Conservation (phyloP, 164 flowering plant genomes). For the Nelumbo lutea region DNA sequence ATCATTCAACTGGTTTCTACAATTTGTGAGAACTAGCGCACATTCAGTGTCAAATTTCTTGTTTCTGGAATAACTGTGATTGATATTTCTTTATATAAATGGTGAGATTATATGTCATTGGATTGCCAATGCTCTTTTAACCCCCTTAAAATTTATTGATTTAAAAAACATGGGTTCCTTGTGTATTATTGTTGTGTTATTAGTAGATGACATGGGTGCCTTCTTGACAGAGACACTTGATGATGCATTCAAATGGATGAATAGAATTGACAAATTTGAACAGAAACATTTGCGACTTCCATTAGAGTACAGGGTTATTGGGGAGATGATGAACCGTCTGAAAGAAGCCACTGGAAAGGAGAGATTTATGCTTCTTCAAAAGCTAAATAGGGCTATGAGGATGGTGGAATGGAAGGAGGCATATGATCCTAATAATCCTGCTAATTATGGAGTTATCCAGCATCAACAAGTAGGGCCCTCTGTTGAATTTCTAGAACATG, state of each 20-base stretch:
- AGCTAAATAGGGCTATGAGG: slow-evolving; percentile 77
- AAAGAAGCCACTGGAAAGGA: slow-evolving; percentile 37
- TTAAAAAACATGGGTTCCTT: too few relatives aligned
- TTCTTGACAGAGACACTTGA: slow-evolving; percentile 54
- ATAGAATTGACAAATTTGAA: slow-evolving; percentile 77
- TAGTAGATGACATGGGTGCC: background rate
- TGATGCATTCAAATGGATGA: slow-evolving; percentile 46
- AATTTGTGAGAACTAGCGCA: background rate
- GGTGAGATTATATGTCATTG: background rate
- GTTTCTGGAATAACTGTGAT: too few relatives aligned
- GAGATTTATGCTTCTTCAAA: slow-evolving; percentile 72
- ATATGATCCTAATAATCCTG: slow-evolving; percentile 82
- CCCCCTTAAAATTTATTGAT: too few relatives aligned
- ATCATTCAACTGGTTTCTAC: background rate
- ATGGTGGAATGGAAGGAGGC: slow-evolving; percentile 74
- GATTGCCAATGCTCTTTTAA: background rate
- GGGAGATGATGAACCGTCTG: slow-evolving; percentile 78
- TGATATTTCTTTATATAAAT: too few relatives aligned
- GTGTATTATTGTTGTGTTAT: too few relatives aligned
- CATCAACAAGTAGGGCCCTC: slow-evolving; percentile 37
- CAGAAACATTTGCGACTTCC: slow-evolving; percentile 47
- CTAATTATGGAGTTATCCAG: slow-evolving; percentile 68
- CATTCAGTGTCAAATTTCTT: too few relatives aligned
- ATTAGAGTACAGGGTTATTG: slow-evolving; percentile 61
- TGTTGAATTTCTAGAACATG: slow-evolving; percentile 26